Base-by-base conservation (phyloP, 371 early-diverging fungal genomes). In the Syncephalastrum monosporum region DNA sequence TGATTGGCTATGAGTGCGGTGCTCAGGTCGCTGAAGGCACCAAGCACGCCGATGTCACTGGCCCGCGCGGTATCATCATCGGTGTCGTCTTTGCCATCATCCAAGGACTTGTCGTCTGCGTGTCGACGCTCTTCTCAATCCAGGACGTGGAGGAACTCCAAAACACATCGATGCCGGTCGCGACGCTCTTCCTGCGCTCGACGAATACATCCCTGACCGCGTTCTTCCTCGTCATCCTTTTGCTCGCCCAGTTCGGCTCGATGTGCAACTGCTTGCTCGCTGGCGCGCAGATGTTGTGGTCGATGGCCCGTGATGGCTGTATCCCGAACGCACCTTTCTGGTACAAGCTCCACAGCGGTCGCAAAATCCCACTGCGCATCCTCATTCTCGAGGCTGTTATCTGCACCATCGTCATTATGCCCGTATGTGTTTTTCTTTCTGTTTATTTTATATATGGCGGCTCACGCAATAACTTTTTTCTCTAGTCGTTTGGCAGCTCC, bases 1-100 rank as follows among this genome's bases (percentile, higher is more conserved):
- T 60, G 65, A 58, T 73, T 38, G 74, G 77, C 15, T 77, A 77
- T 38, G 77, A 68, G 27, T 25, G 50, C 6, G 38, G 69, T 15
- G 77, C 74, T 43, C 77, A 77, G 47, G 69, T 77, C 50, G 71
- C 72, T 0, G 77, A 77, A 57, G 77, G 74, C 12, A 77, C 77
- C 3, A 63, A 72, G 42, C 66, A 65, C 21, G 70, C 72, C 5
- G 72, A 65, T 50, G 49, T 63, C 17, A 74, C 72, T 19, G 77
- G 72, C n/a, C 77, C 77, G 3, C 67, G 71, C 5, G 77, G 77
- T 19, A 77, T 77, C 27, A 55, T 77, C n/a, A 60, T 71, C 14
- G 68, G 68, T 48, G 67, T 77, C 8, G 25, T 53, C n/a, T 58
- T 64, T 50, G 67, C 77, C 12, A 55, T 72, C 38, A 25, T 72